A percentile compares a stretch with the other conserved stretches of the same genome.
Evolutionary conservation across 352 stramenopile genomes (phyloP).

Genomic region (Globisporangium abappressorium): DNA sequence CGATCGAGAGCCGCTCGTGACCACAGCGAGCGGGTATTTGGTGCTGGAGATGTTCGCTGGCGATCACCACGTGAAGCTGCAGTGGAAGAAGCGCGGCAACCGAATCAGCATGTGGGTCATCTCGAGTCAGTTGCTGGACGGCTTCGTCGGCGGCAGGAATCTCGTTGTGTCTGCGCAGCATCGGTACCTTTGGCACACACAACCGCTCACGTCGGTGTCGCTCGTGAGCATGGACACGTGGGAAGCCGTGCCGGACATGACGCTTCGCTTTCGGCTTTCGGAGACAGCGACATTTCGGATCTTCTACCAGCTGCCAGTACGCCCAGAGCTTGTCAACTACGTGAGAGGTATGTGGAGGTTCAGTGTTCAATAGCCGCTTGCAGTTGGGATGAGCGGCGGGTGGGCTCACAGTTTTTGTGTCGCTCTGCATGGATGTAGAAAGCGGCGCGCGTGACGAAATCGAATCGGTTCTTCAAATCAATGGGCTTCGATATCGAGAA

Average conservation of each 20-base stretch:
- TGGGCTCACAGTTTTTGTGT: background rate
- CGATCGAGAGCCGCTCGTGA: slow-evolving; percentile 52
- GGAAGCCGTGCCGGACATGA: slow-evolving; percentile 57
- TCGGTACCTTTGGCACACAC: slow-evolving; percentile 61
- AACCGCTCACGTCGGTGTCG: slow-evolving; percentile 40
- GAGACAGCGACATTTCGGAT: slow-evolving; percentile 51
- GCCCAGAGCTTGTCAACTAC: slow-evolving; percentile 48
- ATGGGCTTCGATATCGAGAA: slow-evolving; percentile 64
- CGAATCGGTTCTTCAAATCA: slow-evolving; percentile 59
- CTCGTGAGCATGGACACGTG: slow-evolving; percentile 50
- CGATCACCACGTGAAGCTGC: slow-evolving; percentile 45
- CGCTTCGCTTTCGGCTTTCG: slow-evolving; percentile 41
- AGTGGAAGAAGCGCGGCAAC: slow-evolving; percentile 66
- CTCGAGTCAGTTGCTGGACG: slow-evolving; percentile 54
- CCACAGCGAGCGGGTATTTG: slow-evolving; percentile 55
- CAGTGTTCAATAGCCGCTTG: background rate
- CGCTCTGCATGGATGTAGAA: slow-evolving; percentile 27
- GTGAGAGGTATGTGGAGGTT: slow-evolving; percentile 35
- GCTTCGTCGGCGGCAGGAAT: slow-evolving; percentile 60
- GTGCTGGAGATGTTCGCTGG: slow-evolving; percentile 50
- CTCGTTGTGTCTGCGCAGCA: slow-evolving; percentile 67
- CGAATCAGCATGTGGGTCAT: slow-evolving; percentile 58
- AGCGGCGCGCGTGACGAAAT: slow-evolving; percentile 53
- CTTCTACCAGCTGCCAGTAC: slow-evolving; percentile 75
- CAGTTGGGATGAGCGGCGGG: background rate